Base-by-base conservation (phyloP, 768 basidiomycete species). In the Russula griseocarnosa region DNA sequence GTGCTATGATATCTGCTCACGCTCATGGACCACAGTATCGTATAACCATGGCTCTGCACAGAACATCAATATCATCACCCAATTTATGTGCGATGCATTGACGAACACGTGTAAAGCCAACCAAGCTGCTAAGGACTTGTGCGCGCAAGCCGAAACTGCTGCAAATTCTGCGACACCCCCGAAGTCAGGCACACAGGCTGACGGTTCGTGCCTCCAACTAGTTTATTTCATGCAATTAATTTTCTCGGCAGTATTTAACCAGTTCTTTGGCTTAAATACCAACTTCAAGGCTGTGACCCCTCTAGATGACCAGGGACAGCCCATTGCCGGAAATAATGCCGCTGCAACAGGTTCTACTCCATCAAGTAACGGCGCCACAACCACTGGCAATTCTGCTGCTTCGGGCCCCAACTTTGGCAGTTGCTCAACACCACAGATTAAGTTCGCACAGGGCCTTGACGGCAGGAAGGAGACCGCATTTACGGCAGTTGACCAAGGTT, bases 371-470 rank as follows among this genome's bases (percentile, higher is more conserved):
- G 10, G 7, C 14, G 11, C 42, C 18, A 7, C 44, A n/a, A n/a
- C n/a, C n/a, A n/a, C n/a, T n/a, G n/a, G n/a, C 44, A n/a, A 28
- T 34, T 36, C 58, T 9, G 0, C 1, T 7, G 24, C 46, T 42
- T 32, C 61, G 1, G 51, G 40, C 7, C 71, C 73, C 50, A 49
- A 83, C 74, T 86, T 86, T 63, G 84, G 84, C 40, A 76, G 71
- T n/a, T 86, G 84, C 75, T 75, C 81, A 6, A 75, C 79, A 42
- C 83, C 83, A 20, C 72, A 82, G 70, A 83, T 86, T 61, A 76
- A 80, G 60, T 86, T 85, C 65, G 83, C 74, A 34, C 70, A 66
- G 22, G 82, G 82, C 16, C 80, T 86, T 61, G 83, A 84, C 65
- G 73, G 73, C 58, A 76, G 83, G 57, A 79, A 72, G 69, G 83